A percentile compares a stretch with the other conserved stretches of the same genome.
Conservation (phyloP, 2,329 filamentous ascomycete species). For the Cladosporium cucumerinum region DNA sequence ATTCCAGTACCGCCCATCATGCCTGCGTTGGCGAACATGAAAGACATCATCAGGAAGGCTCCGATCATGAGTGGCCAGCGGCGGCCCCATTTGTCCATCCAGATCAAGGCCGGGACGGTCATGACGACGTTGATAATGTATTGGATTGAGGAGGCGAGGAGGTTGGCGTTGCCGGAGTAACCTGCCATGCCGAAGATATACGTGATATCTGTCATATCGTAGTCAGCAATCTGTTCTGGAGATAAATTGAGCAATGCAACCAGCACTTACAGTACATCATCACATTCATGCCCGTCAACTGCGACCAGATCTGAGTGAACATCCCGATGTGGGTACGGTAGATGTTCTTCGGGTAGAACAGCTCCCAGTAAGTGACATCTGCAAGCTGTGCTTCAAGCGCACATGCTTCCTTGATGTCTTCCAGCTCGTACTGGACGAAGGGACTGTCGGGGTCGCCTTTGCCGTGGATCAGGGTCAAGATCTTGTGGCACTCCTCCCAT, state of each 20-base stretch:
- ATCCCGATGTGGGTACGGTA: conserved; percentile 65
- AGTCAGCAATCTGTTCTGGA: background rate
- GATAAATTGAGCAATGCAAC: background rate
- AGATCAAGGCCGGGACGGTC: conserved; percentile 73
- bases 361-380: conserved; percentile 67
- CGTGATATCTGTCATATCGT: conserved; percentile 28
- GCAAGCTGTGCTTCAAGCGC: conserved; percentile 69
- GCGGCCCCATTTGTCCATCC: conserved; percentile 72
- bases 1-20: conserved; percentile 60
- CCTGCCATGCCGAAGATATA: conserved; percentile 73
- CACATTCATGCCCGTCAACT: conserved; percentile 72
- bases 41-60: conserved; percentile 60
- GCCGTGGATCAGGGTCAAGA: conserved; percentile 43
- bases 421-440: conserved; percentile 63
- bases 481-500: conserved; percentile 44
- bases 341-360: conserved; percentile 67
- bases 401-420: conserved; percentile 67
- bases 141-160: conserved; percentile 67
- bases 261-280: conserved; percentile 47
- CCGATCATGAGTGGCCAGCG: conserved; percentile 65
- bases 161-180: conserved; percentile 50
- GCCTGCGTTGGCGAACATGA: conserved; percentile 60
- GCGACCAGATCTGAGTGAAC: conserved; percentile 70
- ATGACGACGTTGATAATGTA: conserved; percentile 78
- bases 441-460: conserved; percentile 33